These are phyloP conservation scores for Tricholoma flavovirens DNA, from an alignment of 768 basidiomycete genomes.

Conservation along the genomic window DNA sequence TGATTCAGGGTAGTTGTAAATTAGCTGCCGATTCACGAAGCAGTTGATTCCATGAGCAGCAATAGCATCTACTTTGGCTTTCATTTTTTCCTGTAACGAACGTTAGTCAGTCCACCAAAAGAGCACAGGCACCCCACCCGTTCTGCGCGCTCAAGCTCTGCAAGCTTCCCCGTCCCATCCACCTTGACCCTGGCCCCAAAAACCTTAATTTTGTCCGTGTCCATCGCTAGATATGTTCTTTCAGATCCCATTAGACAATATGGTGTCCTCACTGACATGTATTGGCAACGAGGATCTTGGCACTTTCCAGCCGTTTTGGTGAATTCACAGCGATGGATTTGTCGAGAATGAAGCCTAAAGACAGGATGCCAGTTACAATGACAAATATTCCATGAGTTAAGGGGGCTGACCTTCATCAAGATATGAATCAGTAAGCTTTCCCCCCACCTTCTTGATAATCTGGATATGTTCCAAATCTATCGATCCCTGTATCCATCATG, in stretches of 20 bases:
- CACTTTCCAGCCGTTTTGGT: constrained; percentile 91
- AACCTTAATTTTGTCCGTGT: constrained; percentile 99
- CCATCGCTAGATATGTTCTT: constrained; percentile 67
- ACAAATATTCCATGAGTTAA: neutral
- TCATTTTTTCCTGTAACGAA: constrained; percentile 91
- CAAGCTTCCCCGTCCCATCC: constrained; percentile 92
- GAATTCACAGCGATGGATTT: constrained; percentile 93
- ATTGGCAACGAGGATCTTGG: constrained; percentile 94
- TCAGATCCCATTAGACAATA: neutral
- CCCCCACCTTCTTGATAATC: constrained; percentile 99
- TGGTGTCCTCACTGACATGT: constrained; percentile 61
- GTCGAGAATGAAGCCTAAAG: constrained; percentile 90
- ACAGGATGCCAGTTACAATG: neutral
- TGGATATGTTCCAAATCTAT: constrained; percentile 98
- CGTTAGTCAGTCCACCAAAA: neutral
- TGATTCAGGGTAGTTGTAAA: constrained; percentile 99
- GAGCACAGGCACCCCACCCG: constrained; percentile 40
- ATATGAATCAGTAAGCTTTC: constrained; percentile 97
- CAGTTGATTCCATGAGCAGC: constrained; percentile 92
- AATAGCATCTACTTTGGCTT: constrained; percentile 92
- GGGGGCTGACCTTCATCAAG: constrained; percentile 77
- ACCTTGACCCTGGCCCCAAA: constrained; percentile 97
- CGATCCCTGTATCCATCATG: constrained; percentile 61
- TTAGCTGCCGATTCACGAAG: constrained; percentile 96
- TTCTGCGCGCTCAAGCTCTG: constrained; percentile 96